Conservation (phyloP, 129 eudicot genomes). For the Flaveria ramosissima region DNA sequence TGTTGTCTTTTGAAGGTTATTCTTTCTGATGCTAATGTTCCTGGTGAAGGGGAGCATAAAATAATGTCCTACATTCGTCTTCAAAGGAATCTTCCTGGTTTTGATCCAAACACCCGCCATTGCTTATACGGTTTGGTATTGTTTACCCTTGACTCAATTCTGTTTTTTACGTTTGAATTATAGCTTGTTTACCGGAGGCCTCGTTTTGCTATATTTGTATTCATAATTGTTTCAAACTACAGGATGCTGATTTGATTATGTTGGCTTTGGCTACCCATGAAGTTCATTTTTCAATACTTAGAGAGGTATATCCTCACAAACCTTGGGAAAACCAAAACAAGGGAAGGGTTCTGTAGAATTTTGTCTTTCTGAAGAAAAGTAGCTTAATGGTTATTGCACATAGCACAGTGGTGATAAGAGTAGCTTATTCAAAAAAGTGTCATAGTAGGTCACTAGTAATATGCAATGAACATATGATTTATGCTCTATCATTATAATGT, state of each 20-base stretch:
- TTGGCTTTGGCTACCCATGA: slow-evolving; percentile 88
- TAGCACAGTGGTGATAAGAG: not conserved
- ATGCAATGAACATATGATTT: not conserved
- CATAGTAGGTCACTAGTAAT: slow-evolving; percentile 5
- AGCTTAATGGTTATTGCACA: not conserved
- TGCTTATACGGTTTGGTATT: slow-evolving; percentile 97
- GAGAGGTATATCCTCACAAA: slow-evolving; percentile 63
- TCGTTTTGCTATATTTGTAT: slow-evolving; percentile 15
- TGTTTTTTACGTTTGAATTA: not conserved
- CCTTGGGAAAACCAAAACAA: not conserved
- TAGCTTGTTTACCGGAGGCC: no score
- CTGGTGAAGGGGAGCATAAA: slow-evolving; percentile 99
- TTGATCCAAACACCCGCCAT: slow-evolving; percentile 94
- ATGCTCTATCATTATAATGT: slow-evolving; percentile 18
- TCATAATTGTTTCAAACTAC: slow-evolving; percentile 24
- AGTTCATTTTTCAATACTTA: slow-evolving; percentile 85
- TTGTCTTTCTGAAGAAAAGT: not conserved
- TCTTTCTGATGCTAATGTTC: slow-evolving; percentile 98
- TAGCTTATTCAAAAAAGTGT: not conserved
- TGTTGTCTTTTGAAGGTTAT: slow-evolving; percentile 63
- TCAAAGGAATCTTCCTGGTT: slow-evolving; percentile 99
- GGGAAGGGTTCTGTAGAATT: not conserved
- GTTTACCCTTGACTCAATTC: slow-evolving; percentile 5
- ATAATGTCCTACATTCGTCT: slow-evolving; percentile 98
- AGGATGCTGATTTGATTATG: slow-evolving; percentile 97